Evolutionary conservation across 345 rosid genomes (phyloP).

Genomic region (Arabidopsis suecica): DNA sequence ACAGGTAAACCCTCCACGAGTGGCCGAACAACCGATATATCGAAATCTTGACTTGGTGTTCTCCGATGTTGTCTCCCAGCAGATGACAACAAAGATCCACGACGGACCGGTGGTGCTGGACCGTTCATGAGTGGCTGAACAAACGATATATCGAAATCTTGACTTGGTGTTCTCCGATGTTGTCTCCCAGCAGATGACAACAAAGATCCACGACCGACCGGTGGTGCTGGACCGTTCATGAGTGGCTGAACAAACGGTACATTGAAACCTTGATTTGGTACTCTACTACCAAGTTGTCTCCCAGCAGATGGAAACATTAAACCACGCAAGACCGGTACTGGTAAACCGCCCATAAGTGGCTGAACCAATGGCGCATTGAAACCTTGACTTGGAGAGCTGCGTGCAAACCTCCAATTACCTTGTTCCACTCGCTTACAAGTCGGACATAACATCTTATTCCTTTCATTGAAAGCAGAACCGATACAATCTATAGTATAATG

Average conservation of each 20-base stretch:
- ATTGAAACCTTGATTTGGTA: too few relatives aligned
- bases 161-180: background rate
- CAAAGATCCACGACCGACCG: too few relatives aligned
- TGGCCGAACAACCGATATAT: too few relatives aligned
- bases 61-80: too few relatives aligned
- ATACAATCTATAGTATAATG: constrained; percentile 1
- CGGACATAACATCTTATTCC: constrained; percentile 7
- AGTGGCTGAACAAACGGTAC: too few relatives aligned
- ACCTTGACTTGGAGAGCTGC: background rate
- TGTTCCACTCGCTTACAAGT: constrained; percentile 8
- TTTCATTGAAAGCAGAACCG: background rate
- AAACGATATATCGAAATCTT: too few relatives aligned
- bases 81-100: too few relatives aligned
- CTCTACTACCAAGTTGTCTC: background rate
- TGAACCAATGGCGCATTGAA: background rate
- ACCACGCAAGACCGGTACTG: background rate
- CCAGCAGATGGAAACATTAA: background rate
- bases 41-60: too few relatives aligned
- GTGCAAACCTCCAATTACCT: constrained; percentile 11
- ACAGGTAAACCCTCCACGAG: too few relatives aligned
- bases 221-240: too few relatives aligned
- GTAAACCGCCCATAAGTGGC: background rate
- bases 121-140: too few relatives aligned
- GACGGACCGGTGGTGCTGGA: too few relatives aligned
- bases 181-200: background rate